A percentile compares a stretch with the other conserved stretches of the same genome.
phyloP scores from a whole-genome alignment of 768 basidiomycete genomes.

The Hebeloma cylindrosporum region DNA sequence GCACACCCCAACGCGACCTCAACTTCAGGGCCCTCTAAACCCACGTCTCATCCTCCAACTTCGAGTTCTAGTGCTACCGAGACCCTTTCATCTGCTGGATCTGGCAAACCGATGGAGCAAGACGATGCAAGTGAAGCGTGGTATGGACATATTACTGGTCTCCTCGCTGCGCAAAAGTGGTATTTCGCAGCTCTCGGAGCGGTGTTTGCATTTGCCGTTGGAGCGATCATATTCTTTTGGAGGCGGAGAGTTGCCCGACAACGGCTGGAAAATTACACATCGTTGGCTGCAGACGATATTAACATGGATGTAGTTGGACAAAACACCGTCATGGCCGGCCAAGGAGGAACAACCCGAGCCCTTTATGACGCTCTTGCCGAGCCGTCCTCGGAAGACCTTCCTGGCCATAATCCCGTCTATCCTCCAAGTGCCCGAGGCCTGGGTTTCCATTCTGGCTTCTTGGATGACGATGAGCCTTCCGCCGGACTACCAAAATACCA shows the following conservation, averaged over 20 bases:
- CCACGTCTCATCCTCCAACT: conserved; percentile 80
- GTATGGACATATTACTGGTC: conserved; percentile 65
- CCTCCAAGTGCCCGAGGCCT: conserved; percentile 37
- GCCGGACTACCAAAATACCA: conserved; percentile 38
- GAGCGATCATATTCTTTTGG: conserved; percentile 72
- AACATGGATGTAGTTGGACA: conserved; percentile 68
- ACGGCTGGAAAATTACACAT: conserved; percentile 49
- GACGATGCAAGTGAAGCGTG: conserved; percentile 62
- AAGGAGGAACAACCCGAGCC: conserved; percentile 34
- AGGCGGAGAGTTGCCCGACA: conserved; percentile 47
- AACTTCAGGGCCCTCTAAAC: conserved; percentile 72
- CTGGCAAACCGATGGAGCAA: conserved; percentile 22
- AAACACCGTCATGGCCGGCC: conserved; percentile 4
- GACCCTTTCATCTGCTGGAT: conserved; percentile 52
- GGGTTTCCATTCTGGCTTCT: conserved; percentile 75
- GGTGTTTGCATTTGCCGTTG: conserved; percentile 68
- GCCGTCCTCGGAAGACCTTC: conserved; percentile 23
- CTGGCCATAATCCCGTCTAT: conserved; percentile 13
- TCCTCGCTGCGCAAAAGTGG: conserved; percentile 76
- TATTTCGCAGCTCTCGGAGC: conserved; percentile 73
- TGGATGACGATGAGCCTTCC: conserved; percentile 73
- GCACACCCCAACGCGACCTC: conserved; percentile 36
- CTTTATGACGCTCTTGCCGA: conserved; percentile 85
- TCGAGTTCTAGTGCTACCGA: conserved; percentile 78
- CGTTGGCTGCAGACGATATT: conserved; percentile 67